Evolutionary conservation across 2,329 filamentous ascomycete genomes (phyloP), one percentile per base, ranked within the genome.

Genomic region (Alternaria arbusti): DNA sequence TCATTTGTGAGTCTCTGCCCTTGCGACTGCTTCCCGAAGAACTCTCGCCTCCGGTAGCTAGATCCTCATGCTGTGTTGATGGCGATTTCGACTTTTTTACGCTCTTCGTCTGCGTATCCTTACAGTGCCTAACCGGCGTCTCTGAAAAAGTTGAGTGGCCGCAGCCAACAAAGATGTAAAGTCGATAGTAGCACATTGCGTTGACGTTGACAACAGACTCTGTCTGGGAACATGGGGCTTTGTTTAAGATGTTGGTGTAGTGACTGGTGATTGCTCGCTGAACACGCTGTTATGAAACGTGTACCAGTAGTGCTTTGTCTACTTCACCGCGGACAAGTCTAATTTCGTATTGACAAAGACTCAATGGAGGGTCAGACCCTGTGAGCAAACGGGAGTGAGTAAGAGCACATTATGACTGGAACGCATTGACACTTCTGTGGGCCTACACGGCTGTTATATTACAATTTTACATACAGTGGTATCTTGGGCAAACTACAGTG

Each of bases 171-270:
- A 81, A 83, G 61, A 83, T 79, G 70, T 75, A 78, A 30, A 81
- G 75, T 43, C 74, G 78, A 68, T 83, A 80, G 66, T 80, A 82
- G 72, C 82, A 83, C 82, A 84, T 84, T 23, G 9, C 28, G 43
- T 25, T 40, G 36, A 25, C 22, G 30, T 25, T 23, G n/a, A 25
- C 13, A 17, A 36, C 20, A 32, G 2, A 32, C 30, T 10, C 13
- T 25, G 20, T 11, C 20, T 40, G 30, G 13, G 28, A 52, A 17
- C 30, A 40, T 52, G 30, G n/a, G 1, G 20, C 20, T 25, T 23
- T 52, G 49, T 25, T 25, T 25, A 15, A 52, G 28, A 52, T 52
- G 3, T 52, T 8, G n/a, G 20, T 17, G 47, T 30, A 30, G 36
- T 40, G 36, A 40, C 4, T 30, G 30, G 40, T 47, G 57, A 44